Conservation (phyloP, 352 stramenopile genomes). For the Phytophthora hibernalis region DNA sequence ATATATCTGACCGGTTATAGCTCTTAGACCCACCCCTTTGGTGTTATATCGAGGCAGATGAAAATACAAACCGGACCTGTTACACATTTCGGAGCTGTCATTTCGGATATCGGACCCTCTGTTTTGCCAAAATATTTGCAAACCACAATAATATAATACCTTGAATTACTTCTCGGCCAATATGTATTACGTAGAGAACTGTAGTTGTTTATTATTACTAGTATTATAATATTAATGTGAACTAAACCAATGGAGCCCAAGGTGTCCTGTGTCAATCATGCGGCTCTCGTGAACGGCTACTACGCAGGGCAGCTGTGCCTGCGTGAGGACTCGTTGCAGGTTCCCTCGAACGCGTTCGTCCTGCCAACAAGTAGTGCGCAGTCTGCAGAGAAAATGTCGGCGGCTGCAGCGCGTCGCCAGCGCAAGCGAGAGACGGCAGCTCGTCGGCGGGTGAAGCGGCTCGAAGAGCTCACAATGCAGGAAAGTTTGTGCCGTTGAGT, state of each 20-base stretch:
- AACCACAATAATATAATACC: too few relatives aligned
- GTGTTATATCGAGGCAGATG: too few relatives aligned
- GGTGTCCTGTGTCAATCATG: slow-evolving; percentile 52
- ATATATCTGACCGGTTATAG: too few relatives aligned
- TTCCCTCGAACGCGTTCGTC: slow-evolving; percentile 38
- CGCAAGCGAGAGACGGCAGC: slow-evolving; percentile 49
- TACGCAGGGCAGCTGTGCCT: slow-evolving; percentile 48
- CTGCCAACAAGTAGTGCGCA: slow-evolving; percentile 6
- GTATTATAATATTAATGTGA: neutral
- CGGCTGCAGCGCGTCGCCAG: slow-evolving; percentile 37
- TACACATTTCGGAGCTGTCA: too few relatives aligned
- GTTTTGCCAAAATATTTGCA: too few relatives aligned
- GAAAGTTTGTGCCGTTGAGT: slow-evolving; percentile 64
- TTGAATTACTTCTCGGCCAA: too few relatives aligned
- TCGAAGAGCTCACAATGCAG: slow-evolving; percentile 44
- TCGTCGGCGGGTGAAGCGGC: slow-evolving; percentile 32
- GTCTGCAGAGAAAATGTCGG: neutral
- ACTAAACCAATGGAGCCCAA: slow-evolving; percentile 24
- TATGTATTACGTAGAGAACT: too few relatives aligned
- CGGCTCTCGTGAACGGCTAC: slow-evolving; percentile 58
- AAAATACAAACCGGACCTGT: too few relatives aligned
- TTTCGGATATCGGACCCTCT: too few relatives aligned
- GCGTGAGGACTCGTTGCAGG: slow-evolving; percentile 37
- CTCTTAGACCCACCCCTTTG: too few relatives aligned
- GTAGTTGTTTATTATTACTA: too few relatives aligned